These are phyloP conservation scores for Debaryomyces tyrocola DNA, from an alignment of 805 yeast species.

Conservation along the genomic window DNA sequence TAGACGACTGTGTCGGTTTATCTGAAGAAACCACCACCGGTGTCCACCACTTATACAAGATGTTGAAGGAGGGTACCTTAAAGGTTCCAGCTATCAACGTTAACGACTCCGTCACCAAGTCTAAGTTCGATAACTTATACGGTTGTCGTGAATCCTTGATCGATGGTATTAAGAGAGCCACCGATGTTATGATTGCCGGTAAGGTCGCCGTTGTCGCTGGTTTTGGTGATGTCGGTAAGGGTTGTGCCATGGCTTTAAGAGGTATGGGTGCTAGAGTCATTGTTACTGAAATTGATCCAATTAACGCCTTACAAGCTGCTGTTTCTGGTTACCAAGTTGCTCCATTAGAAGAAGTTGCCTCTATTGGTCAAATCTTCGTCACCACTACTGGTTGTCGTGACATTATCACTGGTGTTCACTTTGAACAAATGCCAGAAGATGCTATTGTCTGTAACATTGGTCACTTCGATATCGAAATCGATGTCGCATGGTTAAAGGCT, in stretches of 20 bases:
- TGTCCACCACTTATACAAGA: constrained; percentile 98
- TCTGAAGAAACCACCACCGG: constrained; percentile 99
- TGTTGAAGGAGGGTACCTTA: constrained; percentile 82
- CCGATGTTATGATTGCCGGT: constrained; percentile 99
- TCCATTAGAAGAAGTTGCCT: constrained; percentile 91
- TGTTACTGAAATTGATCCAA: constrained; percentile 97
- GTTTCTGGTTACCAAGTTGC: constrained; percentile 97
- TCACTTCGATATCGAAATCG: constrained; percentile 98
- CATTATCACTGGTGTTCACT: constrained; percentile 87
- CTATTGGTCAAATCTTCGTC: constrained; percentile 93
- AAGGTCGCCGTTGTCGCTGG: constrained; percentile 99
- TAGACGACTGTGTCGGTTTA: constrained; percentile 90
- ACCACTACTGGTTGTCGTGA: constrained; percentile 99
- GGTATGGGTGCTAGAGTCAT: constrained; percentile 99
- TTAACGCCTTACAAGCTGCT: constrained; percentile 98
- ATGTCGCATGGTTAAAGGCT: constrained; percentile 97
- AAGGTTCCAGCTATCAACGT: constrained; percentile 99
- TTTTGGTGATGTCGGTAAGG: constrained; percentile 99
- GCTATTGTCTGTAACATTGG: constrained; percentile 99
- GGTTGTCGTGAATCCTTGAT: constrained; percentile 99
- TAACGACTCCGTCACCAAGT: constrained; percentile 98
- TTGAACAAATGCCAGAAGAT: constrained; percentile 94
- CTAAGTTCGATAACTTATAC: constrained; percentile 98
- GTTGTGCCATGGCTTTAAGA: constrained; percentile 98
- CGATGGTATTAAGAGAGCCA: constrained; percentile 99